A percentile compares a stretch with the other conserved stretches of the same genome.
Conservation (phyloP, 2,329 filamentous ascomycete species). For the Fusarium continuum region DNA sequence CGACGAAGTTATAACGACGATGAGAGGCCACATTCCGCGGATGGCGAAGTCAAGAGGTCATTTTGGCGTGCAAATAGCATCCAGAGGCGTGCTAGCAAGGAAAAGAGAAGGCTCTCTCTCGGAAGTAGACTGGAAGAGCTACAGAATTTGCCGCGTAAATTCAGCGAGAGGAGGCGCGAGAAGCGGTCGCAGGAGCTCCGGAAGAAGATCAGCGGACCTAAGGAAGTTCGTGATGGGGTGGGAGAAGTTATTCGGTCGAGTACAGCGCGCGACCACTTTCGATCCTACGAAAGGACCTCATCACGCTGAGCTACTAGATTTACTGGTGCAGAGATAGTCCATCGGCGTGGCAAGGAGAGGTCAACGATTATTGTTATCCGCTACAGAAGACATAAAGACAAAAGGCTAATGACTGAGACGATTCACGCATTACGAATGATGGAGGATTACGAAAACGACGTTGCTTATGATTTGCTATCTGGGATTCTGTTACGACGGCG, state of each 20-base stretch:
- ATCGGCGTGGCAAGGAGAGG: neutral
- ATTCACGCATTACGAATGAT: conserved; percentile 41
- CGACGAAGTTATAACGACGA: conserved; percentile 35
- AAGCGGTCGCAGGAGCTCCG: conserved; percentile 67
- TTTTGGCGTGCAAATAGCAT: conserved; percentile 49
- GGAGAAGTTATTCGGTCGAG: conserved; percentile 63
- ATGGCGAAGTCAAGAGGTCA: conserved; percentile 33
- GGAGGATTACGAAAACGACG: conserved; percentile 21
- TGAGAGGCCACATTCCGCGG: conserved; percentile 50
- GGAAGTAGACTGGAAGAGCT: conserved; percentile 62
- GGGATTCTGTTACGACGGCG: conserved; percentile 27
- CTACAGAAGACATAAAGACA: conserved; percentile 11
- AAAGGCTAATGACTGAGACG: conserved; percentile 42
- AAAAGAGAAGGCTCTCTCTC: conserved; percentile 50
- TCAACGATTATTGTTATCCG: neutral
- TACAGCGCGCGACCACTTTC: conserved; percentile 31
- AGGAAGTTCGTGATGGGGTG: conserved; percentile 66
- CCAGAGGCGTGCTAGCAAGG: conserved; percentile 38
- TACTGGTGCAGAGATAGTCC: neutral
- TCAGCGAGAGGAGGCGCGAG: conserved; percentile 68
- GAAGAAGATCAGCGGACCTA: conserved; percentile 67
- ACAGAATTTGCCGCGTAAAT: conserved; percentile 61
- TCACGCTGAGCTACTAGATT: neutral
- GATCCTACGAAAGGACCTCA: conserved; percentile 10
- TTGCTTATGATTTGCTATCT: conserved; percentile 28